phyloP scores from a whole-genome alignment of 2,329 filamentous ascomycete genomes.

The Metarhizium robertsii region DNA sequence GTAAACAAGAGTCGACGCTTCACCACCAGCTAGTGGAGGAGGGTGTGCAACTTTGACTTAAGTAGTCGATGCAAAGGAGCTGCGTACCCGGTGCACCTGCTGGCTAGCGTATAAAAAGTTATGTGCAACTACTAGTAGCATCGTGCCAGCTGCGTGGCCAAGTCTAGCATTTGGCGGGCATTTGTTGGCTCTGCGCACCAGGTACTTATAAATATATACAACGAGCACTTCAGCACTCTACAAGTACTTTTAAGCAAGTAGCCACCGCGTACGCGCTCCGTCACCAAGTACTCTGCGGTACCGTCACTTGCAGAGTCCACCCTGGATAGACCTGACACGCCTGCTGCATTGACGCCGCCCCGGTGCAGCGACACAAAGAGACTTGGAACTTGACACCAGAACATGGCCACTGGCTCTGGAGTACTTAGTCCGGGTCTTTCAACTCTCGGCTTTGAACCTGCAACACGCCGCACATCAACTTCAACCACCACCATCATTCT shows the following conservation, averaged over 20 bases:
- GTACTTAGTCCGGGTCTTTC: background rate
- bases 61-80: no score
- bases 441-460: background rate
- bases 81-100: no score
- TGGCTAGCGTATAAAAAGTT: background rate
- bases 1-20: no score
- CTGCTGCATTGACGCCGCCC: background rate
- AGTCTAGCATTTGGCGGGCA: background rate
- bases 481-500: background rate
- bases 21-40: background rate
- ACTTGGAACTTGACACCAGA: background rate
- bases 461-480: conserved; percentile 1
- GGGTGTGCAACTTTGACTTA: background rate
- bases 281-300: background rate
- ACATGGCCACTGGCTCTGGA: background rate
- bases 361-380: background rate
- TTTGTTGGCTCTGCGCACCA: background rate
- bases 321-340: background rate
- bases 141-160: background rate
- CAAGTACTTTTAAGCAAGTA: background rate
- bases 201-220: no score
- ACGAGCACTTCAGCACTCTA: no score
- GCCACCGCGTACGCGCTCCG: background rate
- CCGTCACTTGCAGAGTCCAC: background rate
- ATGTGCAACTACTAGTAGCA: background rate